Conservation (phyloP, 768 basidiomycete species). For the Xanthoconium purpureum region DNA sequence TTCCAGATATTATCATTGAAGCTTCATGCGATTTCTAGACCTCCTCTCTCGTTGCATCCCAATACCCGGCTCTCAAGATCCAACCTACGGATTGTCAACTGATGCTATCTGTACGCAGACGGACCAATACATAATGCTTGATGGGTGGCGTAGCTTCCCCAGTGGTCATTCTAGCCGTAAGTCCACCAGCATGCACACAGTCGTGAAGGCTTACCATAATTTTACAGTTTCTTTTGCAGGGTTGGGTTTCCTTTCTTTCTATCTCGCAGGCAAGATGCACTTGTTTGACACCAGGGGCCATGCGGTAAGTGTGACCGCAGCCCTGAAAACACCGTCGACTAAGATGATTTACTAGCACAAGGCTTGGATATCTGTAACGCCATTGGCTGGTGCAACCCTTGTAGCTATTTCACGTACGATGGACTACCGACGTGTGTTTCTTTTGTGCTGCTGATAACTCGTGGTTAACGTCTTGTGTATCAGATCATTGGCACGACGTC, state of each 20-base stretch:
- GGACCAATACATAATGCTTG: constrained; percentile 52
- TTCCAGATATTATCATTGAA: background rate
- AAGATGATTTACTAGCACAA: constrained; percentile 46
- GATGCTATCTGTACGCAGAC: constrained; percentile 78
- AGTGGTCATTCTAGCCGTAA: constrained; percentile 87
- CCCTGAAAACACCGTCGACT: background rate
- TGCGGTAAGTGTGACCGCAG: constrained; percentile 40
- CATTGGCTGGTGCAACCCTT: constrained; percentile 72
- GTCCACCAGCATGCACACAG: constrained; percentile 22
- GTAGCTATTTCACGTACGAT: constrained; percentile 87
- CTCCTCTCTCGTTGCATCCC: constrained; percentile 59
- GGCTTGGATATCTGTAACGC: constrained; percentile 79
- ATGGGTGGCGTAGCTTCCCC: constrained; percentile 91
- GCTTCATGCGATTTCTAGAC: constrained; percentile 13
- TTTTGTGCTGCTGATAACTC: constrained; percentile 3
- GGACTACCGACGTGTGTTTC: constrained; percentile 73
- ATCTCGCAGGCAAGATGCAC: constrained; percentile 89
- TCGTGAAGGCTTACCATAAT: constrained; percentile 1
- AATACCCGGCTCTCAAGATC: constrained; percentile 56
- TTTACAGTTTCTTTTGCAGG: constrained; percentile 85
- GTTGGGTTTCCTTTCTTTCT: constrained; percentile 83
- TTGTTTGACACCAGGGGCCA: constrained; percentile 82
- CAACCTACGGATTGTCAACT: constrained; percentile 69
- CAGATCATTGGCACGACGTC: constrained; percentile 94
- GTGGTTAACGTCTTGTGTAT: constrained; percentile 1